Conservation (phyloP, 495 filamentous ascomycete species). For the Lindgomyces ingoldianus region DNA sequence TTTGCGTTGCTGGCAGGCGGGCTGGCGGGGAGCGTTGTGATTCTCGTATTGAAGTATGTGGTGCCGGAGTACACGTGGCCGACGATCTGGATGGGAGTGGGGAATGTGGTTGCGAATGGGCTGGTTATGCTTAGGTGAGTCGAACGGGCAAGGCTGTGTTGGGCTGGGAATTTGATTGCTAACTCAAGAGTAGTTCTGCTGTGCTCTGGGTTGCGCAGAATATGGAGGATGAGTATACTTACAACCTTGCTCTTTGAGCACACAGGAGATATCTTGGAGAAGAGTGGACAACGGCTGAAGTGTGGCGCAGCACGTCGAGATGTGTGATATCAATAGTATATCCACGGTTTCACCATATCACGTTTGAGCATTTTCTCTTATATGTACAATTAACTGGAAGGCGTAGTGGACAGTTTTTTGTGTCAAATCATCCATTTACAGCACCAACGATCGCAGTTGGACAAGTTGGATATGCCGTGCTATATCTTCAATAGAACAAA, state of each 20-base stretch:
- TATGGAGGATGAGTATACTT: conserved; percentile 98
- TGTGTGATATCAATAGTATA: conserved; percentile 2
- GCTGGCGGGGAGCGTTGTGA: conserved; percentile 85
- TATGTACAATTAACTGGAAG: conserved; percentile 17
- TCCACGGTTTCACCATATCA: not conserved
- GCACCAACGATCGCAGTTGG: not conserved
- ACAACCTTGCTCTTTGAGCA: conserved; percentile 82
- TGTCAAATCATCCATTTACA: not conserved
- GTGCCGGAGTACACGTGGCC: conserved; percentile 76
- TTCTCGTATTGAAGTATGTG: conserved; percentile 89
- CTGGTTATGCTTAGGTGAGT: conserved; percentile 84
- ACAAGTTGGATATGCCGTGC: not conserved
- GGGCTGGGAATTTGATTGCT: conserved; percentile 19
- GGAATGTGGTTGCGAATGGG: conserved; percentile 85
- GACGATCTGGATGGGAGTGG: conserved; percentile 88
- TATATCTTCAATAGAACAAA: not conserved
- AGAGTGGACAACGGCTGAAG: not conserved
- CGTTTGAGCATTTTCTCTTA: not conserved
- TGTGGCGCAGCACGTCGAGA: conserved; percentile 2
- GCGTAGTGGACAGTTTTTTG: conserved; percentile 15
- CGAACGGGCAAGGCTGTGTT: not conserved
- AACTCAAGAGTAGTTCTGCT: conserved; percentile 62
- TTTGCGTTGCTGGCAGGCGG: conserved; percentile 94
- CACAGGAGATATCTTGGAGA: not conserved
- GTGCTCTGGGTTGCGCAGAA: conserved; percentile 98